A percentile compares a stretch with the other conserved stretches of the same genome.
Evolutionary conservation across 2,329 filamentous ascomycete genomes (phyloP).

Genomic region (Phoma sp.): DNA sequence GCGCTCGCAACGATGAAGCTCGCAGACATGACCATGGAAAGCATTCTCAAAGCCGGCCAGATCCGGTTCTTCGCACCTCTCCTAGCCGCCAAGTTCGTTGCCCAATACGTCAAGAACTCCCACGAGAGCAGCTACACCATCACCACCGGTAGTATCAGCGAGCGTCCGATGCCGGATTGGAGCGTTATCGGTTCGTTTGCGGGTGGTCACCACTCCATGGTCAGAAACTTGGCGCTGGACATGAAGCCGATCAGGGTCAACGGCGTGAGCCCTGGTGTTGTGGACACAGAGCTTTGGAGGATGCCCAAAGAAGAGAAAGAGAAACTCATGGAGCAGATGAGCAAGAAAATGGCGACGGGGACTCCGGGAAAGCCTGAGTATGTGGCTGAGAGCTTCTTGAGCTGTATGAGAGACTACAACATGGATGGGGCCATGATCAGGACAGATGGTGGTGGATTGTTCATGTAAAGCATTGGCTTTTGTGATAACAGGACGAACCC

Average conservation of each 20-base stretch:
- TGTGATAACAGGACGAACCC: no score
- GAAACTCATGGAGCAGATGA: constrained; percentile 27
- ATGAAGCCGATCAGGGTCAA: constrained; percentile 70
- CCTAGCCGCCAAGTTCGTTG: constrained; percentile 59
- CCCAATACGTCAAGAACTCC: constrained; percentile 52
- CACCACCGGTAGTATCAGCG: constrained; percentile 61
- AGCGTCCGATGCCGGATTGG: constrained; percentile 62
- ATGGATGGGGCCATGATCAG: constrained; percentile 53
- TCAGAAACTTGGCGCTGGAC: constrained; percentile 65
- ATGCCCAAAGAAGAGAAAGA: constrained; percentile 37
- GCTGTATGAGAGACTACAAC: constrained; percentile 56
- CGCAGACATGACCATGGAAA: constrained; percentile 50
- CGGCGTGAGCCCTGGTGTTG: constrained; percentile 62
- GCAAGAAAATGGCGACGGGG: constrained; percentile 35
- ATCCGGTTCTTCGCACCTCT: constrained; percentile 61
- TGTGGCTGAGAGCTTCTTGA: constrained; percentile 56
- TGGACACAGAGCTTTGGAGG: constrained; percentile 54
- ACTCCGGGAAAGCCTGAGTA: constrained; percentile 37
- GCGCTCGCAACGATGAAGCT: constrained; percentile 51
- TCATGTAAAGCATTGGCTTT: constrained; percentile 18
- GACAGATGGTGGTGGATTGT: constrained; percentile 50
- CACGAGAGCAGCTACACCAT: constrained; percentile 60
- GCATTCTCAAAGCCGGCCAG: constrained; percentile 53
- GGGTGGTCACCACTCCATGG: constrained; percentile 61
- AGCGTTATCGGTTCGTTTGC: constrained; percentile 56